phyloP scores from a whole-genome alignment of 2,329 filamentous ascomycete genomes.

The Pestalotiopsis sp. region DNA sequence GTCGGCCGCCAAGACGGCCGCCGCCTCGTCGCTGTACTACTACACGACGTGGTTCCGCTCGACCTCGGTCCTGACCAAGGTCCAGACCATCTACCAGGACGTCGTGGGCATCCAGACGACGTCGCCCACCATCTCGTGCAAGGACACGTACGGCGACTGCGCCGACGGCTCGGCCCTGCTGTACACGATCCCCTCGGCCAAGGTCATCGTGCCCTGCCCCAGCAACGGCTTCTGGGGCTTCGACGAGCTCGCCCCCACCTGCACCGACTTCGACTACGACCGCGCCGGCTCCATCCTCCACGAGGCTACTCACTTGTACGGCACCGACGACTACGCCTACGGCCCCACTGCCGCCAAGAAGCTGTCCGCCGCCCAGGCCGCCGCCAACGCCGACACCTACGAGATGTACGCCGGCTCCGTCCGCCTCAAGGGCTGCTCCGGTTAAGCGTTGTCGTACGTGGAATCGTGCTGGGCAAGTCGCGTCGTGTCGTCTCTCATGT shows the following conservation, averaged over 20 bases:
- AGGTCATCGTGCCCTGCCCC: constrained; percentile 13
- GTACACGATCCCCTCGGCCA: constrained; percentile 11
- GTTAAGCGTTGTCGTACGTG: not conserved
- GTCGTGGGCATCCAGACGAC: constrained; percentile 10
- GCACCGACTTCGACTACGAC: constrained; percentile 13
- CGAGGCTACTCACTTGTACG: constrained; percentile 12
- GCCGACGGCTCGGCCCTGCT: constrained; percentile 13
- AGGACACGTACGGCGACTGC: constrained; percentile 11
- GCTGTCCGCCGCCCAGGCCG: constrained; percentile 9
- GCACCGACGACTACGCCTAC: constrained; percentile 13
- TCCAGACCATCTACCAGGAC: constrained; percentile 11
- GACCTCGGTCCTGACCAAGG: constrained; percentile 8
- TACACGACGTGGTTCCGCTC: constrained; percentile 14
- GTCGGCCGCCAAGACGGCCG: not conserved
- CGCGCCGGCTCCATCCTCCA: constrained; percentile 9
- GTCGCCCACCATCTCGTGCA: constrained; percentile 11
- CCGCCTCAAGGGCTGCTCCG: constrained; percentile 5
- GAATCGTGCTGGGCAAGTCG: too few relatives aligned
- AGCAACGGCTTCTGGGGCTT: constrained; percentile 13
- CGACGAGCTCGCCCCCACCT: constrained; percentile 2
- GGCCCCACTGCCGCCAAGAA: constrained; percentile 13
- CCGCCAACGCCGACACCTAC: constrained; percentile 11
- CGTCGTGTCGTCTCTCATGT: too few relatives aligned
- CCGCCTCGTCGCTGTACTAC: constrained; percentile 1
- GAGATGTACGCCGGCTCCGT: constrained; percentile 14